These are phyloP conservation scores for Coemansia sp. DNA, from an alignment of 192 early-diverging fungal species.

Conservation along the genomic window DNA sequence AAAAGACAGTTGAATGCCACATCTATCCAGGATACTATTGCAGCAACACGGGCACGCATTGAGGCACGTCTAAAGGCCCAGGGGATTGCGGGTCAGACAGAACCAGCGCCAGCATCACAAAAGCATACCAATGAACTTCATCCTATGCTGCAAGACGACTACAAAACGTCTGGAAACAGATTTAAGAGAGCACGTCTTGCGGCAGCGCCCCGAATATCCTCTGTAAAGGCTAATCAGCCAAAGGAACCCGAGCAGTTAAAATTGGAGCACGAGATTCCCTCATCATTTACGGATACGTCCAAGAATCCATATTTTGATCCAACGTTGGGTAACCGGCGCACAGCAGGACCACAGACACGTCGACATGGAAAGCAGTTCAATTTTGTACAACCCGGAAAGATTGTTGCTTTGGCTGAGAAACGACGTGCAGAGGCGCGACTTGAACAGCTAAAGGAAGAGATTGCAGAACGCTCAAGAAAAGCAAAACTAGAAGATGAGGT, in stretches of 20 bases:
- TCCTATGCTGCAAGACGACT: conserved; percentile 43
- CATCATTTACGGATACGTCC: conserved; percentile 61
- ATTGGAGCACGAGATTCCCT: conserved; percentile 48
- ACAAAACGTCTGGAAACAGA: conserved; percentile 36
- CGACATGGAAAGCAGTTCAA: conserved; percentile 56
- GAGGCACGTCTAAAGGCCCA: conserved; percentile 30
- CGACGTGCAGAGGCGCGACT: conserved; percentile 67
- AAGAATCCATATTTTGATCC: conserved; percentile 93
- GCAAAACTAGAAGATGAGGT: conserved; percentile 38
- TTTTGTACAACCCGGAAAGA: conserved; percentile 84
- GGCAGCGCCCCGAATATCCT: conserved; percentile 52
- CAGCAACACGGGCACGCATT: conserved; percentile 36
- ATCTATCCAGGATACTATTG: conserved; percentile 35
- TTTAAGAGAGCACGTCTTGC: conserved; percentile 33
- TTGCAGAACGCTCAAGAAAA: conserved; percentile 23
- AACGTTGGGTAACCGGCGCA: conserved; percentile 47
- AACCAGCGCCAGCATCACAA: conserved; percentile 17
- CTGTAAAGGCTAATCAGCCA: conserved; percentile 71
- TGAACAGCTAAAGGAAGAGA: conserved; percentile 52
- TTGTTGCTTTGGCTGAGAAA: conserved; percentile 77
- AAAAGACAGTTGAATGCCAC: conserved; percentile 10
- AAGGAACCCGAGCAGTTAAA: conserved; percentile 57
- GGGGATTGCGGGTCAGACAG: neutral
- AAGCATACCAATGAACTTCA: conserved; percentile 25
- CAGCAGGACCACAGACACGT: conserved; percentile 50